phyloP scores from a whole-genome alignment of 306 rosid genomes.

The Prunus kanzakura region DNA sequence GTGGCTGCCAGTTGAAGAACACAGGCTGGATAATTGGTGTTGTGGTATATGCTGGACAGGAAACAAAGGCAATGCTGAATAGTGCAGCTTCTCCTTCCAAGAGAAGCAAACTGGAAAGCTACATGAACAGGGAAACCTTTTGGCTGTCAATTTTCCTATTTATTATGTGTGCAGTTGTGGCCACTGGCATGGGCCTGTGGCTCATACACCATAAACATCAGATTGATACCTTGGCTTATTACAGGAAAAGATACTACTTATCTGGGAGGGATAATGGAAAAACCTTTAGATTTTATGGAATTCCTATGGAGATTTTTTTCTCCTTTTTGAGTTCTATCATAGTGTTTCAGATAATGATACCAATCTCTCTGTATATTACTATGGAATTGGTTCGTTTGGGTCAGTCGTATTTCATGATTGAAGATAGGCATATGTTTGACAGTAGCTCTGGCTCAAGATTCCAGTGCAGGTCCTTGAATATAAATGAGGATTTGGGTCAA shows the following conservation, averaged over 20 bases:
- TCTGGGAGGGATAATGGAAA: conserved; percentile 43
- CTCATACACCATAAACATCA: conserved; percentile 59
- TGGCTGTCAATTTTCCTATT: conserved; percentile 82
- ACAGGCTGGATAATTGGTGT: conserved; percentile 94
- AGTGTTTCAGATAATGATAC: conserved; percentile 99
- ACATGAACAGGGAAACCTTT: conserved; percentile 93
- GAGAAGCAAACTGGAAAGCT: conserved; percentile 83
- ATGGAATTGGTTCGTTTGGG: conserved; percentile 98
- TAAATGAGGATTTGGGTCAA: conserved; percentile 97
- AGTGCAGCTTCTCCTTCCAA: conserved; percentile 92
- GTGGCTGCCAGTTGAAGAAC: conserved; percentile 98
- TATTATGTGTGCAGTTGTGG: conserved; percentile 84
- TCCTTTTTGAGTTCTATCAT: conserved; percentile 92
- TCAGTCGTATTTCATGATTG: conserved; percentile 98
- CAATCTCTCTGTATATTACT: conserved; percentile 93
- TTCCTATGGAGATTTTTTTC: conserved; percentile 84
- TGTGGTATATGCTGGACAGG: conserved; percentile 96
- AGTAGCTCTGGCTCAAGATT: conserved; percentile 70
- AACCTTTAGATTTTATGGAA: conserved; percentile 72
- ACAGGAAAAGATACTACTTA: conserved; percentile 59
- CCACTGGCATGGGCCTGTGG: conserved; percentile 83
- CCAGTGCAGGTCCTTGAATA: conserved; percentile 97
- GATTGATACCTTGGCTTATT: conserved; percentile 85
- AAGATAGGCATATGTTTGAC: conserved; percentile 71
- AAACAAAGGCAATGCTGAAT: conserved; percentile 96